These are phyloP conservation scores for Corynascus novoguineensis DNA, from an alignment of 495 filamentous ascomycete species.

Conservation along the genomic window DNA sequence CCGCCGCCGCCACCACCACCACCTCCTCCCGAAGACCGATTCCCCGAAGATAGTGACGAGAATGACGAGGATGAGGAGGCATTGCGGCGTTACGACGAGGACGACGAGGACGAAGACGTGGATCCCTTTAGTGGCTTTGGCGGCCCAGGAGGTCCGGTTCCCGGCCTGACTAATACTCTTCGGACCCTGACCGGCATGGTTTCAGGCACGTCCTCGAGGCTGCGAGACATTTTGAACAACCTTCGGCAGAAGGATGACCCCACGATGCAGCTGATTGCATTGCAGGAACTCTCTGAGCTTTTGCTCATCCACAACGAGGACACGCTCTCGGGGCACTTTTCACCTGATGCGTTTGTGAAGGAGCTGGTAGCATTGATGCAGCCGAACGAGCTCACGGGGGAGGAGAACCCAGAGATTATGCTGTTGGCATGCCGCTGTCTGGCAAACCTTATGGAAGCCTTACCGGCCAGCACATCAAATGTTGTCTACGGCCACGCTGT, in stretches of 20 bases:
- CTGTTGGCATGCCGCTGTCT: slow-evolving; percentile 92
- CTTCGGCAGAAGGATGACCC: slow-evolving; percentile 83
- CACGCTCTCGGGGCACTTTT: slow-evolving; percentile 92
- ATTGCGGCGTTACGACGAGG: slow-evolving; percentile 34
- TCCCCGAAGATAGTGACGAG: slow-evolving; percentile 47
- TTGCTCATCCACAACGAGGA: slow-evolving; percentile 93
- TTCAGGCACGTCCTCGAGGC: slow-evolving; percentile 68
- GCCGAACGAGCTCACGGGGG: slow-evolving; percentile 72
- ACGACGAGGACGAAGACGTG: slow-evolving; percentile 56
- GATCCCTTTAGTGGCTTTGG: slow-evolving; percentile 79
- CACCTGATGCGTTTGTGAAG: slow-evolving; percentile 89
- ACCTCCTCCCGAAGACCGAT: slow-evolving; percentile 42
- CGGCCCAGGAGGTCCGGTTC: slow-evolving; percentile 53
- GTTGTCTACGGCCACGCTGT: slow-evolving; percentile 96
- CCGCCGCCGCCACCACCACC: slow-evolving; percentile 39
- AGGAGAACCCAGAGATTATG: slow-evolving; percentile 97
- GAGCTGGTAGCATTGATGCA: slow-evolving; percentile 92
- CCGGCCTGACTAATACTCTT: slow-evolving; percentile 71
- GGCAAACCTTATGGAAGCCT: slow-evolving; percentile 95
- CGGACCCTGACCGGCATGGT: slow-evolving; percentile 87
- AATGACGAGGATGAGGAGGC: slow-evolving; percentile 46
- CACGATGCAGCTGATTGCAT: slow-evolving; percentile 81
- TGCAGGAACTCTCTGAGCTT: slow-evolving; percentile 91
- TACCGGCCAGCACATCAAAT: slow-evolving; percentile 85
- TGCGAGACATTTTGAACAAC: slow-evolving; percentile 79